Conservation (phyloP, 1,139 yeast genomes). For the Geotrichum citri-aurantii region DNA sequence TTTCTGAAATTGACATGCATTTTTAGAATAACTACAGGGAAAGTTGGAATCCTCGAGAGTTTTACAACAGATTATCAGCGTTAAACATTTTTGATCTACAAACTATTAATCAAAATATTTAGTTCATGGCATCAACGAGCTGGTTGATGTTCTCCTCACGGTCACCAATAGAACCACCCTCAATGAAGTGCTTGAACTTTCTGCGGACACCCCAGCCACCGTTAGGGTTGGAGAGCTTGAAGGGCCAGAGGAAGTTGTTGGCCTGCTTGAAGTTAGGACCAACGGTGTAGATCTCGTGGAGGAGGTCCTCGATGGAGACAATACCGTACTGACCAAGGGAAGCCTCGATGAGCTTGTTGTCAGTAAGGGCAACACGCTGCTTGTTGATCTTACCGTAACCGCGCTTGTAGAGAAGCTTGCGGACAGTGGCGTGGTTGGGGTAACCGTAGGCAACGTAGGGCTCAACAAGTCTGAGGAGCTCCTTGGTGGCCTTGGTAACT, state of each 20-base stretch:
- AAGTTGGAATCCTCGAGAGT: too few species aligned
- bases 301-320: constrained; percentile 92
- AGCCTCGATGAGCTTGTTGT: constrained; percentile 92
- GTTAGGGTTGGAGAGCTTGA: constrained; percentile 97
- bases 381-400: constrained; percentile 99
- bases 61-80: not conserved
- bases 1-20: too few species aligned
- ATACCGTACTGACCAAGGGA: constrained; percentile 95
- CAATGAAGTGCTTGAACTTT: constrained; percentile 99
- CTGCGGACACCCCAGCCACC: constrained; percentile 99
- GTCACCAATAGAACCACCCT: constrained; percentile 99
- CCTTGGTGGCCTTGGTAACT: constrained; percentile 97
- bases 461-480: constrained; percentile 95
- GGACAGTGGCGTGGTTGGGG: constrained; percentile 94
- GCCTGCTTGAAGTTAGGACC: constrained; percentile 99
- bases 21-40: too few species aligned
- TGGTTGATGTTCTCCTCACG: constrained; percentile 98
- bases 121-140: constrained; percentile 69
- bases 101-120: constrained; percentile 2
- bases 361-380: constrained; percentile 89
- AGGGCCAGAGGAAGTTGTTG: constrained; percentile 99
- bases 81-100: not conserved
- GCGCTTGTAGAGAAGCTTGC: constrained; percentile 98
- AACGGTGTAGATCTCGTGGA: constrained; percentile 98
- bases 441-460: constrained; percentile 99